Evolutionary conservation across 1,284 basidiomycete genomes (phyloP).

Genomic region (Austroboletus novae-zelandiae): DNA sequence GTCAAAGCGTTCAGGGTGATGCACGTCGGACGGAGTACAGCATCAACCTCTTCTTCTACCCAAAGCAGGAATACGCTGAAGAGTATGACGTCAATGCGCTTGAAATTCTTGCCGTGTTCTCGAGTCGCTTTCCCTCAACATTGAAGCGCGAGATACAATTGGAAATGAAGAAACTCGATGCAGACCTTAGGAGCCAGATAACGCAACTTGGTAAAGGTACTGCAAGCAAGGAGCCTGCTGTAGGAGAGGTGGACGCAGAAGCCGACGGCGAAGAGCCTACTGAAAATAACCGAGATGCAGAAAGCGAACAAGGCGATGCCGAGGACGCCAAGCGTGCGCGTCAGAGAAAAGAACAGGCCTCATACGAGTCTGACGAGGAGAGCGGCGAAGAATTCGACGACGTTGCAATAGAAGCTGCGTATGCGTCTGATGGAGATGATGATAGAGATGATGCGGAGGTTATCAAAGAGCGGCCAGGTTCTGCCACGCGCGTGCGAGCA

Average conservation of each 20-base stretch:
- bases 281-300: slow-evolving; percentile 41
- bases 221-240: slow-evolving; percentile 46
- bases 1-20: slow-evolving; percentile 65
- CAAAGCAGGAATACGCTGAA: slow-evolving; percentile 76
- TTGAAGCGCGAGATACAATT: slow-evolving; percentile 84
- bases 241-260: slow-evolving; percentile 46
- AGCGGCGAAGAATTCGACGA: slow-evolving; percentile 53
- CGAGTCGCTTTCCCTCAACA: slow-evolving; percentile 75
- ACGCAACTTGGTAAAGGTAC: slow-evolving; percentile 82
- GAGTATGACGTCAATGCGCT: slow-evolving; percentile 82
- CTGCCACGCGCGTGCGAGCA: slow-evolving; percentile 40
- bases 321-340: slow-evolving; percentile 69
- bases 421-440: slow-evolving; percentile 47
- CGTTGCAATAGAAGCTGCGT: slow-evolving; percentile 71
- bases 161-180: slow-evolving; percentile 86
- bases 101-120: slow-evolving; percentile 77
- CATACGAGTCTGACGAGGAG: slow-evolving; percentile 69
- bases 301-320: slow-evolving; percentile 73
- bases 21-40: slow-evolving; percentile 81
- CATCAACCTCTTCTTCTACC: slow-evolving; percentile 86
- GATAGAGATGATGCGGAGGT: slow-evolving; percentile 34
- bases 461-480: slow-evolving; percentile 32
- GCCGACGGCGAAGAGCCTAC: slow-evolving; percentile 37
- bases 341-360: slow-evolving; percentile 65
- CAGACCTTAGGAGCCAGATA: slow-evolving; percentile 80